Evolutionary conservation across 169 alveolate species (phyloP), one percentile per base, ranked within the genome.

Genomic region (Plasmodium yoelii): DNA sequence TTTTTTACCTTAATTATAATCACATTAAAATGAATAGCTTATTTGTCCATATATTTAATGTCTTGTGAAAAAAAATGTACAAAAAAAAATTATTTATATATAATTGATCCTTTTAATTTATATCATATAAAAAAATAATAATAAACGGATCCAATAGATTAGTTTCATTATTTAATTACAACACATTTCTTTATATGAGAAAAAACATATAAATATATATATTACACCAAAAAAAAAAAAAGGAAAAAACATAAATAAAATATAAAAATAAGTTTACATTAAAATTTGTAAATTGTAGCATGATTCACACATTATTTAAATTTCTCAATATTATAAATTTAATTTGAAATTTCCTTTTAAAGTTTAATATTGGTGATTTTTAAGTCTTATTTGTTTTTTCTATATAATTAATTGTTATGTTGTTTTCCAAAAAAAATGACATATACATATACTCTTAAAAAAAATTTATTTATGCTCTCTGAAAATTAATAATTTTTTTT

Each of bases 91-190:
- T 2, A 26, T 64, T 8, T 64, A 64, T 64, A 39, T 64, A 18
- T 8, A 18, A 74, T 55, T 74, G 88, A 74, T 74, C 88, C 63
- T 60, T 74, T 74, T 74, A n/a, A 15, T 39, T 18, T 63, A 68
- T 53, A 60, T 73, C 44, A 73, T 61, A 73, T 56, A 19, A 74
- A 51, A 59, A 63, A 63, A 53, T 74, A 55, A 59, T 46, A 46
- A 42, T 42, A 71, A 49, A 53, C 63, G 88, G 63, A 74, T 55
- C 88, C 55, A 42, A 65, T 74, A 42, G 34, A 56, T 44, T 51
- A 61, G 24, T 61, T 74, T 73, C 88, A 74, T 74, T 73, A 61
- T 60, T 61, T 74, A 28, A 74, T 55, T 53, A 74, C 46, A 74
- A 53, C 74, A 53, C 88, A n/a, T n/a, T n/a, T n/a, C 15, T 46